A percentile compares a stretch with the other conserved stretches of the same genome.
phyloP scores from a whole-genome alignment of 169 alveolate species.

The Cryptosporidium parvum region DNA sequence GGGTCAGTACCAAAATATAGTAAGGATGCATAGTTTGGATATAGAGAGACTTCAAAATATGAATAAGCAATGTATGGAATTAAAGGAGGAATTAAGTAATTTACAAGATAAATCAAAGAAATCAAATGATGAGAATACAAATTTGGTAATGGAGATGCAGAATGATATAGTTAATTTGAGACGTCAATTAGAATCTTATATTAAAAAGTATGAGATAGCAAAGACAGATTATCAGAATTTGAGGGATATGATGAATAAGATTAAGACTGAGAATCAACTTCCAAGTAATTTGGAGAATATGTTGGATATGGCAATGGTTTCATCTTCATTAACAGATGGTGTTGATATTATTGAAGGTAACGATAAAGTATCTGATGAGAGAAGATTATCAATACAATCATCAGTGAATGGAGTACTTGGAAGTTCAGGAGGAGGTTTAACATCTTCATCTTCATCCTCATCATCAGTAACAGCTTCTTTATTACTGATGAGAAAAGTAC shows the following conservation, averaged over 20 bases:
- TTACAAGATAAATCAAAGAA: conserved; percentile 8
- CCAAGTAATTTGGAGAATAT: neutral
- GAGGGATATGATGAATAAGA: conserved; percentile 24
- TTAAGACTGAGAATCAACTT: conserved; percentile 28
- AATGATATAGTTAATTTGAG: conserved; percentile 40
- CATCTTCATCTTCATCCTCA: neutral
- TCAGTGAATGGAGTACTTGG: neutral
- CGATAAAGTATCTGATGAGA: neutral
- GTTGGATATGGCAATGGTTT: neutral
- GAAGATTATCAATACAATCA: neutral
- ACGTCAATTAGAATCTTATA: conserved; percentile 45
- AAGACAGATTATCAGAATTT: conserved; percentile 16
- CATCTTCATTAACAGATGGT: neutral
- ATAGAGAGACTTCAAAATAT: conserved; percentile 60
- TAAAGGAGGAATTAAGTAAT: conserved; percentile 30
- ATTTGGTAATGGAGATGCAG: conserved; percentile 54
- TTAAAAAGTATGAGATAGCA: conserved; percentile 30
- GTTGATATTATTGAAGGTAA: neutral
- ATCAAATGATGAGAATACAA: conserved; percentile 40
- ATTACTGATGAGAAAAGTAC: conserved; percentile 52
- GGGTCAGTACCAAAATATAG: conserved; percentile 70
- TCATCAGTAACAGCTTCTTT: conserved; percentile 54
- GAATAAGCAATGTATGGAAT: conserved; percentile 31
- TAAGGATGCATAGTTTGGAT: conserved; percentile 62
- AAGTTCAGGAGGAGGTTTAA: neutral